phyloP scores from a whole-genome alignment of 2,329 filamentous ascomycete genomes.

The Colletotrichum filicis region DNA sequence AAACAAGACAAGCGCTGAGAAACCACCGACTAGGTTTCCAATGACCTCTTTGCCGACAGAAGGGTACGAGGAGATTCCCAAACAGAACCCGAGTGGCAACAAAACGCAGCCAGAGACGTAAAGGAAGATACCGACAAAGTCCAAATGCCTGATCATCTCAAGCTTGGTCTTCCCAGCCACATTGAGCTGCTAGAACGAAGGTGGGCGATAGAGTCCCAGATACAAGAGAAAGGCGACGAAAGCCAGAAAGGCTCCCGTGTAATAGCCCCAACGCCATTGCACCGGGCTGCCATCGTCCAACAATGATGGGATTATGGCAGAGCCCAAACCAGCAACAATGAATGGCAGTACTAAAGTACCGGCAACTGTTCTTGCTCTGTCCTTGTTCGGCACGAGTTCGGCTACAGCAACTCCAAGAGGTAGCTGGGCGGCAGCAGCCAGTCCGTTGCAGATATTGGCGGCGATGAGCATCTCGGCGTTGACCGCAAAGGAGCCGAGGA shows the following conservation, averaged over 20 bases:
- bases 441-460: slow-evolving; percentile 49
- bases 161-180: slow-evolving; percentile 47
- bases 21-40: slow-evolving; percentile 36
- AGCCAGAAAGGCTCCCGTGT: slow-evolving; percentile 56
- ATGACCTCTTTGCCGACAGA: slow-evolving; percentile 42
- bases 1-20: not conserved
- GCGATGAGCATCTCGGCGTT: slow-evolving; percentile 50
- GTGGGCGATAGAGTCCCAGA: slow-evolving; percentile 58
- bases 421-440: slow-evolving; percentile 53
- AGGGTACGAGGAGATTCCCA: not conserved
- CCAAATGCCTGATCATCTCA: slow-evolving; percentile 55
- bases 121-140: slow-evolving; percentile 56
- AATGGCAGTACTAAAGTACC: slow-evolving; percentile 56
- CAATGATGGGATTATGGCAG: not conserved
- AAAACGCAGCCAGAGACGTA: slow-evolving; percentile 51
- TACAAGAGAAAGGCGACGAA: slow-evolving; percentile 52
- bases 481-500: slow-evolving; percentile 48
- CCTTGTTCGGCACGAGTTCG: slow-evolving; percentile 56
- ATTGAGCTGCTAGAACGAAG: slow-evolving; percentile 56
- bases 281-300: slow-evolving; percentile 50
- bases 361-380: slow-evolving; percentile 48
- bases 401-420: slow-evolving; percentile 54
- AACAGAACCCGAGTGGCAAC: slow-evolving; percentile 1
- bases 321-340: slow-evolving; percentile 43
- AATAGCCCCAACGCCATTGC: slow-evolving; percentile 62